Percentiles rank a stretch among this genome's conserved stretches.
Conservation (phyloP, 345 rosid species). For the Eucalyptus pauciflora region DNA sequence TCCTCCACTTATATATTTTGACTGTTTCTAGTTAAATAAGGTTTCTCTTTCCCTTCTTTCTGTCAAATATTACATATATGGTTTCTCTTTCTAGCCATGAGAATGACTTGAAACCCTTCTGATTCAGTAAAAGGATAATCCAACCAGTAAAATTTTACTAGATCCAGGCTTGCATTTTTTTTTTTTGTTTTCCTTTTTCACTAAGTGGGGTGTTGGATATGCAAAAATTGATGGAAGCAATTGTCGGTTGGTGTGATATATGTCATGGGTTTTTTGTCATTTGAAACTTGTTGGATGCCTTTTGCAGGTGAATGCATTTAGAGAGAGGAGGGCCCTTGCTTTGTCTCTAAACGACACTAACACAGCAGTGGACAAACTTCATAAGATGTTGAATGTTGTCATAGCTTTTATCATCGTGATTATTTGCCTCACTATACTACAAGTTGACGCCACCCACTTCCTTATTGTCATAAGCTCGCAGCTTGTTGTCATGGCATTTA, state of each 20-base stretch:
- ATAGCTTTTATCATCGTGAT: slow-evolving; percentile 14
- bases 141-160: background rate
- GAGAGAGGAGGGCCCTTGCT: slow-evolving; percentile 31
- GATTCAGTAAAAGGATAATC: background rate
- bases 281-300: background rate
- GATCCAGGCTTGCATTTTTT: background rate
- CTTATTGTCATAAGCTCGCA: slow-evolving; percentile 37
- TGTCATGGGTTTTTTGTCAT: background rate
- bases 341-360: slow-evolving; percentile 37
- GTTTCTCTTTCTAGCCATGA: background rate
- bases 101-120: background rate
- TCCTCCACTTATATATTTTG: background rate
- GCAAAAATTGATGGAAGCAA: background rate
- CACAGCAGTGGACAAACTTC: slow-evolving; percentile 39
- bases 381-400: slow-evolving; percentile 18
- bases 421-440: slow-evolving; percentile 31
- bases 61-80: background rate
- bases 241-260: background rate
- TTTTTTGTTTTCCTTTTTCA: background rate
- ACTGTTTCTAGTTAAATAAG: background rate
- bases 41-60: background rate
- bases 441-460: slow-evolving; percentile 22
- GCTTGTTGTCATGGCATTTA: slow-evolving; percentile 23
- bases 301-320: slow-evolving; percentile 22
- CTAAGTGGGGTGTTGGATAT: background rate